phyloP scores from a whole-genome alignment of 441 rosid species.

The Pelargonium cotyledonis region DNA sequence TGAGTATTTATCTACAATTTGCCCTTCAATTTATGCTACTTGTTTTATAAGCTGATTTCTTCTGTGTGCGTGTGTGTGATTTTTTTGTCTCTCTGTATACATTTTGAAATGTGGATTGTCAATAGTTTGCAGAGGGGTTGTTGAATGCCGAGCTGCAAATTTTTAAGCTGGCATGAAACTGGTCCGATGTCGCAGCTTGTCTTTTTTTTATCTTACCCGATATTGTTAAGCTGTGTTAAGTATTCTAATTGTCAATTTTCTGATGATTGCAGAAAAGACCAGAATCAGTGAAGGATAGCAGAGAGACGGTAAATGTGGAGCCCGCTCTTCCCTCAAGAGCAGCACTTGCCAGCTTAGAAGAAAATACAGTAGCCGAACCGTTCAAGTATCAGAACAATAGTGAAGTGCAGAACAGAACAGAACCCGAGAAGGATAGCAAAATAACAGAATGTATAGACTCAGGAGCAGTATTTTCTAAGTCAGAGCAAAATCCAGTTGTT shows the following conservation, averaged over 20 bases:
- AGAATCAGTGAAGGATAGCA: slow-evolving; percentile 5
- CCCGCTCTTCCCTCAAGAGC: not conserved
- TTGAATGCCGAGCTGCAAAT: not conserved
- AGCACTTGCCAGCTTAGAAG: not conserved
- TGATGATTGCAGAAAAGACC: not conserved
- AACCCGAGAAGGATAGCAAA: slow-evolving; percentile 20
- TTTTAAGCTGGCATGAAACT: not conserved
- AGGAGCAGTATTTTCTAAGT: slow-evolving; percentile 15
- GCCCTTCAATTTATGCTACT: not conserved
- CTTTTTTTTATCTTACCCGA: slow-evolving; percentile 2
- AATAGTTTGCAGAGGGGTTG: slow-evolving; percentile 1
- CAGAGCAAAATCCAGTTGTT: slow-evolving; percentile 17
- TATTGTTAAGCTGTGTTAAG: slow-evolving; percentile 11
- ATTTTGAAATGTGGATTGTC: not conserved
- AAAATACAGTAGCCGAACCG: not conserved
- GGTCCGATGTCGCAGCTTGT: not conserved
- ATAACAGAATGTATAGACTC: slow-evolving; percentile 20
- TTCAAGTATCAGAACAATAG: not conserved
- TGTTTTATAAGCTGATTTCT: not conserved
- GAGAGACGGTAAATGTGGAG: not conserved
- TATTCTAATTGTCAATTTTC: slow-evolving; percentile 2
- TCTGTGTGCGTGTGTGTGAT: not conserved
- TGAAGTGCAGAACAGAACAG: slow-evolving; percentile 29
- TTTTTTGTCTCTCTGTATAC: not conserved
- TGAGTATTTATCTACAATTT: no score